Conservation (phyloP, 2,329 filamentous ascomycete species). For the Exophiala mesophila region DNA sequence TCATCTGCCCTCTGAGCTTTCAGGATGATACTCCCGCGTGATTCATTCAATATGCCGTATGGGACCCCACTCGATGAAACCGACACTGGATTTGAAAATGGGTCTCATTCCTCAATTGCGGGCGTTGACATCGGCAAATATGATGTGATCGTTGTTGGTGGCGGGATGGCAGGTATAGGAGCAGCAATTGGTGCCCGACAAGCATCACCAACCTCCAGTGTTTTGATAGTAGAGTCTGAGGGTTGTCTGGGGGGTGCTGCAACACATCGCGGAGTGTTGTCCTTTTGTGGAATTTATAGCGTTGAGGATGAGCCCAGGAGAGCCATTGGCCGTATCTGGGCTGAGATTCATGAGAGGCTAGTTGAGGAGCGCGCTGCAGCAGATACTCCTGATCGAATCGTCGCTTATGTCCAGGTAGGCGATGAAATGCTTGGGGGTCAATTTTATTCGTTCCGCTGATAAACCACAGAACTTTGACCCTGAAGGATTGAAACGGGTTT, state of each 20-base stretch:
- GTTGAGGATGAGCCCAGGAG: conserved; percentile 8
- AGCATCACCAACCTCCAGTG: not conserved
- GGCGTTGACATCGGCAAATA: conserved; percentile 2
- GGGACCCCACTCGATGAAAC: too few species aligned
- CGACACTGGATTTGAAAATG: too few species aligned
- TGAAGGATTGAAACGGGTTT: conserved; percentile 10
- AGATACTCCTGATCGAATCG: conserved; percentile 6
- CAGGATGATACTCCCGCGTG: too few species aligned
- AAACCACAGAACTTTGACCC: conserved; percentile 3
- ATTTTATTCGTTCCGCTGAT: too few species aligned
- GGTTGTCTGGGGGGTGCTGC: conserved; percentile 11
- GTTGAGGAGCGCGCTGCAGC: conserved; percentile 5
- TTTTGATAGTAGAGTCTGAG: conserved; percentile 9
- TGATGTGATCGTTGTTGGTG: conserved; percentile 12
- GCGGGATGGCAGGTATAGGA: conserved; percentile 10
- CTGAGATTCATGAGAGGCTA: conserved; percentile 8
- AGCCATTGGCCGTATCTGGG: conserved; percentile 8
- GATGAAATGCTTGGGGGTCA: too few species aligned
- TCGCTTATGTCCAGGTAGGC: conserved; percentile 11
- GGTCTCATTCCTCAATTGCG: too few species aligned
- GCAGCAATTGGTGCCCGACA: conserved; percentile 12
- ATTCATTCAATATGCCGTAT: too few species aligned
- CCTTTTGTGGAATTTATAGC: conserved; percentile 10
- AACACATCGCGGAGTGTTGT: conserved; percentile 10
- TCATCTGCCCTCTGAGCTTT: too few species aligned